phyloP scores from a whole-genome alignment of 2,329 filamentous ascomycete species.

The Hypoxylon sp. region DNA sequence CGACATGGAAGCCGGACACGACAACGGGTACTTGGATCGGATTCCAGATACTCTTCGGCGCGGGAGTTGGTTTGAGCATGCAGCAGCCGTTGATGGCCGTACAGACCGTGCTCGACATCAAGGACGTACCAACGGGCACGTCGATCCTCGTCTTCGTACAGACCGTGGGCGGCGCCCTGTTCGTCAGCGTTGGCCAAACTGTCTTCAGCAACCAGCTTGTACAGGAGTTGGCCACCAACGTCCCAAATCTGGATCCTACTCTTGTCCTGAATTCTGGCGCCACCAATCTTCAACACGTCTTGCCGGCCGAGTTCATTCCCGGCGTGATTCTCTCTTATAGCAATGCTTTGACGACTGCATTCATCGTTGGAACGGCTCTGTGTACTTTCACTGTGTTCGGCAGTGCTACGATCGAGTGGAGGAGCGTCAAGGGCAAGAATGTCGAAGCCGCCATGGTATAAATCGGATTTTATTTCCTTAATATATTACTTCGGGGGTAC shows the following conservation, averaged over 20 bases:
- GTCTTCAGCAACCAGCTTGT: conserved; percentile 66
- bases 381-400: conserved; percentile 62
- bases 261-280: conserved; percentile 57
- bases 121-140: conserved; percentile 52
- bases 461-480: neutral
- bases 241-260: conserved; percentile 56
- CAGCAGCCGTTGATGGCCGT: conserved; percentile 61
- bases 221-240: conserved; percentile 55
- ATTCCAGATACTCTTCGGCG: conserved; percentile 60
- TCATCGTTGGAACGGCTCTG: conserved; percentile 62
- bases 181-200: conserved; percentile 66
- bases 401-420: conserved; percentile 65
- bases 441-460: conserved; percentile 48
- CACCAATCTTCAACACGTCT: conserved; percentile 55
- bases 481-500: neutral
- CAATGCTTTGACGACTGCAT: conserved; percentile 60
- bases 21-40: conserved; percentile 59
- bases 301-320: conserved; percentile 53
- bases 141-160: conserved; percentile 60
- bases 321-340: conserved; percentile 62
- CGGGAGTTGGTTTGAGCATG: conserved; percentile 59
- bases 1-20: conserved; percentile 56
- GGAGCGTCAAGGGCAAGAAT: conserved; percentile 71
- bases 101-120: conserved; percentile 56
- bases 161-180: conserved; percentile 62